Evolutionary conservation across 2,329 filamentous ascomycete genomes (phyloP).

Genomic region (Trichoderma brevicompactum): DNA sequence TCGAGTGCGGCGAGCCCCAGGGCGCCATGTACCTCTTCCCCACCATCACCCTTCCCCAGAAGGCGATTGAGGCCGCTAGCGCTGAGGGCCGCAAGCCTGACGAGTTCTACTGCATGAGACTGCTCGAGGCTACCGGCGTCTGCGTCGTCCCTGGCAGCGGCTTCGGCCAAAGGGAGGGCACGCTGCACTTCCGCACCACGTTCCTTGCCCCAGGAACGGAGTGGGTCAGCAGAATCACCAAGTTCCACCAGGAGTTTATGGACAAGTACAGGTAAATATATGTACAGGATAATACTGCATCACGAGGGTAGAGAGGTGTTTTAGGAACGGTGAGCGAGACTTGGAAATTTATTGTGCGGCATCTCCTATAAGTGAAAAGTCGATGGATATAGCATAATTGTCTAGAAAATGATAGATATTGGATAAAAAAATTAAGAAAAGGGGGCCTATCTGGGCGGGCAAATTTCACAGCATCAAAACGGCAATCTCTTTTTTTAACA

Average conservation of each 20-base stretch:
- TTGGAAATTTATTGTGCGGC: constrained; percentile 9
- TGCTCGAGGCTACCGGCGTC: constrained; percentile 92
- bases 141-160: constrained; percentile 92
- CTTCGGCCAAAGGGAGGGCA: constrained; percentile 91
- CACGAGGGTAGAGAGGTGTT: constrained; percentile 6
- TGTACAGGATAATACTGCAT: not conserved
- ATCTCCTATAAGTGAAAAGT: not conserved
- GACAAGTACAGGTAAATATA: constrained; percentile 66
- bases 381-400: constrained; percentile 5
- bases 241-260: constrained; percentile 93
- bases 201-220: constrained; percentile 96
- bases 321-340: constrained; percentile 9
- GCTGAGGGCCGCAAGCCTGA: constrained; percentile 77
- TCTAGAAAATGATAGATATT: constrained; percentile 9
- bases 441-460: not conserved
- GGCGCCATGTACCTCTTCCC: constrained; percentile 99
- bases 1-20: constrained; percentile 86
- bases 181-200: constrained; percentile 92
- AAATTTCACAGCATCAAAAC: not conserved
- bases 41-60: constrained; percentile 77
- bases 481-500: not conserved
- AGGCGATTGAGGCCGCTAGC: constrained; percentile 76
- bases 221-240: constrained; percentile 84
- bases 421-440: not conserved
- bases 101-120: constrained; percentile 89